Evolutionary conservation across 345 rosid genomes (phyloP).

Genomic region (Rhodamnia argentea): DNA sequence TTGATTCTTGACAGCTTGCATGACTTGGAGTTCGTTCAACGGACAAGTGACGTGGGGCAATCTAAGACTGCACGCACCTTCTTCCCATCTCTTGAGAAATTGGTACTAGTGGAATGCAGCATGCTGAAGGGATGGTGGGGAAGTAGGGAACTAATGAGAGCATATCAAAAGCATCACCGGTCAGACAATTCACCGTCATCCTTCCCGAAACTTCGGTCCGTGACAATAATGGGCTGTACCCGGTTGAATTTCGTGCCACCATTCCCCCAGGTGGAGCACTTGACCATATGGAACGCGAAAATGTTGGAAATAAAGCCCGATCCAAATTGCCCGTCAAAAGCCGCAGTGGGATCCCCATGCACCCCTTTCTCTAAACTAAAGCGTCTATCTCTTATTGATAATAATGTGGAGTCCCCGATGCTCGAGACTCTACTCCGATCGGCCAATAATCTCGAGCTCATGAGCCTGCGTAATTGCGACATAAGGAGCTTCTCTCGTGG

Average conservation of each 20-base stretch:
- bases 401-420: fast-evolving
- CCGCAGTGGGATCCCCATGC: neutral
- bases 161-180: neutral
- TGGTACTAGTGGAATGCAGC: fast-evolving
- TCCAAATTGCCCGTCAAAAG: neutral
- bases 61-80: neutral
- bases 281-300: fast-evolving
- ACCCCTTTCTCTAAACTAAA: neutral
- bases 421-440: neutral
- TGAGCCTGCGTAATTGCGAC: fast-evolving
- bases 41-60: fast-evolving
- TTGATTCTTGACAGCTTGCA: too few species aligned
- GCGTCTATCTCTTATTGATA: fast-evolving
- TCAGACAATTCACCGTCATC: neutral
- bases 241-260: neutral
- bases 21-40: neutral
- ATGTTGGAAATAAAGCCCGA: neutral
- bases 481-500: fast-evolving
- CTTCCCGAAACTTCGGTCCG: neutral
- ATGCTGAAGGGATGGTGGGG: fast-evolving
- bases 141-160: neutral
- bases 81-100: neutral
- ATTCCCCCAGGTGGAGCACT: neutral
- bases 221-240: fast-evolving
- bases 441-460: neutral